Base-by-base conservation (phyloP, 371 early-diverging fungal genomes). In the Mucor sp. region DNA sequence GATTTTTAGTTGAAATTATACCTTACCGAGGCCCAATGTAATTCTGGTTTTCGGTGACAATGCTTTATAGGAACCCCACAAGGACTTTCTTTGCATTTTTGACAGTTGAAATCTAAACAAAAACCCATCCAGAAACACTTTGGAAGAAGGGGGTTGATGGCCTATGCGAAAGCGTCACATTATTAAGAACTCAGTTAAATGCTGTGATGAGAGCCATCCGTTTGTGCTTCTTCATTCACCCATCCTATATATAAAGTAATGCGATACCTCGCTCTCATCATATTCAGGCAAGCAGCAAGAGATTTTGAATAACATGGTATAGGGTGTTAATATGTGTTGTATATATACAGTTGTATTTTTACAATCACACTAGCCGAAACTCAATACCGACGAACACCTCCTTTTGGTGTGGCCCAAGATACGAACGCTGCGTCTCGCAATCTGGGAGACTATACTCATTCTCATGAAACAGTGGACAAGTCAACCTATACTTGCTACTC, bases 51-150 rank as follows among this genome's bases (percentile, higher is more conserved):
- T 68, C 25, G 84, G 82, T 21, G 73, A 35, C 14, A 84, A 63
- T 7, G 79, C 50, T 58, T 72, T 81, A 47, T 84, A 84, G 1
- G 84, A 81, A 67, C 79, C 78, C 82, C 80, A 84, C 63, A 84
- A 65, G 4, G 79, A 75, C 68, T 84, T 84, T 57, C 79, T 72
- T 68, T 84, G 84, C 84, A 84, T 84, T 32, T 58, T 43, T 39
- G 39, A 48, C 41, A 21, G n/a, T 37, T 27, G 12, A 30, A 41
- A 23, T 61, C 30, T 17, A 48, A 21, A 63, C 35, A 66, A 58
- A 43, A 56, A 57, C 44, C 44, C 50, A 62, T 35, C 25, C 33
- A 43, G 37, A 63, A 23, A 33, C n/a, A 15, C 25, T 66, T 21
- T 53, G 27, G 53, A 14, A 21, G 53, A n/a, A n/a, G 53, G 37